Base-by-base conservation (phyloP, 495 filamentous ascomycete species). In the Baudoinia panamericana region DNA sequence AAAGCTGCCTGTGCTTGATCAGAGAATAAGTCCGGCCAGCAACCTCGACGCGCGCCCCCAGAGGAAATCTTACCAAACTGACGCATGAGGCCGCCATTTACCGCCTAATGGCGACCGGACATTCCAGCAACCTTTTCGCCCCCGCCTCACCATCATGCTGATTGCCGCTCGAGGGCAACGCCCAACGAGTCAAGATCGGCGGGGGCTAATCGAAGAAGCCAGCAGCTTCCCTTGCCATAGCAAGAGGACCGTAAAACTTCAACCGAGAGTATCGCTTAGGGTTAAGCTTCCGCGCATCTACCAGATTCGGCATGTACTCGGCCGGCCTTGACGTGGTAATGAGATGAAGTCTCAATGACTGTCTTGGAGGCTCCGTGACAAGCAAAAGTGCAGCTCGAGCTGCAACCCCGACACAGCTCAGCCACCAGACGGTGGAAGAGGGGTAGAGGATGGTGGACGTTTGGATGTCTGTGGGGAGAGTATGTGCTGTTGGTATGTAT, bases 1-100 rank as follows among this genome's bases (percentile, higher is more conserved):
- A 53, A 56, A 55, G 34, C 57, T 54, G 37, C 53, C 57, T 53
- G 51, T 45, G 37, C 5, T 12, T 51, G 53, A 52, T 53, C 57
- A 60, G 51, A 58, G 55, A 53, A 52, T 56, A 50, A 52, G 55
- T 56, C 51, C 53, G 49, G 51, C 32, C 48, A 47, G 48, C 33
- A 31, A 23, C 47, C 40, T 55, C 56, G 57, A 60, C 57, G 57
- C 56, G 57, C 53, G 51, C 42, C 47, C 47, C 48, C 39, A 17
- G 19, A 22, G 42, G 48, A 36, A 52, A 50, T 56, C 56, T 56
- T 58, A 58, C 56, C 46, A 46, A 43, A 49, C 45, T 40, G 57
- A 56, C 57, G 56, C 57, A 60, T 60, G 56, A 55, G 38, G 35
- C 22, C 43, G 37, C 41, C 24, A 27, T 36, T 49, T 45, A 38